Base-by-base conservation (phyloP, 108 stramenopile genomes). In the Aurantiochytrium sp. region DNA sequence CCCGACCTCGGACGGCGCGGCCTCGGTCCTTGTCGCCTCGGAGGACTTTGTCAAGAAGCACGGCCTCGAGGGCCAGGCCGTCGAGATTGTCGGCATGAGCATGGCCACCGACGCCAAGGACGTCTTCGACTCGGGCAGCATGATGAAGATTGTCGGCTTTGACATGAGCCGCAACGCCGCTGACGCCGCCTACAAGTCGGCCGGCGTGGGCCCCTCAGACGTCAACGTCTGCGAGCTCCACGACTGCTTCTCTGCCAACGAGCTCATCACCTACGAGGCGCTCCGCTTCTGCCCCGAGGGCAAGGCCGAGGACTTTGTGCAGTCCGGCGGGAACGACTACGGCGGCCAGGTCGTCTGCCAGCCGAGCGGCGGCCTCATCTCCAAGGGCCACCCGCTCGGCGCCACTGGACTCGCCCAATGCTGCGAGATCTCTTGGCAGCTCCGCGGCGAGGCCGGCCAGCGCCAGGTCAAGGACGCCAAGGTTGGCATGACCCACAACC, bases 121-220 rank as follows among this genome's bases (percentile, higher is more conserved):
- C 45, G 45, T 48, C 39, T 81, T 81, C 32, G 30, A 48, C 21
- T 41, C 39, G 39, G 30, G 32, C 59, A 81, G 45, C 45, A 81
- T 81, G 73, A 81, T 81, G 73, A 81, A 81, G 45, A 41, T 81
- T 30, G 73, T 81, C 27, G 73, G 73, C 39, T 81, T 81, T 42
- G 73, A 48, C 73, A 81, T 81, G 73, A 81, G 42, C 45, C 73
- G 73, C 36, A 30, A 22, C 73, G 73, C 73, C 24, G 73, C 73
- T n/a, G 73, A 81, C 39, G 73, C 39, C 27, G 73, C 73, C 39
- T 81, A 81, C 73, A 81, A 81, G 30, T 6, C 39, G 6, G 73
- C 73, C 6, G 30, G 30, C 2, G 73, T 81, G 39, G 6, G 19
- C 21, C 73, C 73, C 36, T 30, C 12, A 15, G 73, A 81, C 2